Conservation (phyloP, 1,139 yeast genomes). For the Pichia sp. region DNA sequence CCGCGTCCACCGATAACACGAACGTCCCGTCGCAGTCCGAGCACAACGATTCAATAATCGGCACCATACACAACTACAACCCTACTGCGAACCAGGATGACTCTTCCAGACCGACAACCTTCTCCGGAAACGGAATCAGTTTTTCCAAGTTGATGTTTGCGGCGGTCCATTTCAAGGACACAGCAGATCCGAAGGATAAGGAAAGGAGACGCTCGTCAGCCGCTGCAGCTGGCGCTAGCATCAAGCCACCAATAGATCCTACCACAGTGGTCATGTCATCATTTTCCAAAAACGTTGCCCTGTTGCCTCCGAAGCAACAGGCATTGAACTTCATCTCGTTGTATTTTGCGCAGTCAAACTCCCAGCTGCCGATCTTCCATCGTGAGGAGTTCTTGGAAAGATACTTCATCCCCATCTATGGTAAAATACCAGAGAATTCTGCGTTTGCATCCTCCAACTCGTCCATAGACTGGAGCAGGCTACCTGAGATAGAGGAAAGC, state of each 20-base stretch:
- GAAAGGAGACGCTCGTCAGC: conserved; percentile 10
- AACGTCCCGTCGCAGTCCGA: neutral
- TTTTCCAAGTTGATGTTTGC: conserved; percentile 75
- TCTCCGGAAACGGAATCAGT: conserved; percentile 36
- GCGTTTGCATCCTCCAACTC: conserved; percentile 63
- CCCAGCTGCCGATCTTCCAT: conserved; percentile 79
- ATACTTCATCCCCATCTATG: conserved; percentile 76
- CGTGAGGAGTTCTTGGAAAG: conserved; percentile 65
- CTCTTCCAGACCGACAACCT: conserved; percentile 8
- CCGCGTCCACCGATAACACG: neutral
- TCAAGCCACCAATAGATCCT: conserved; percentile 27
- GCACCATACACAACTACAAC: conserved; percentile 4
- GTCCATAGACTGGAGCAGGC: conserved; percentile 37
- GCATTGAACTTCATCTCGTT: conserved; percentile 66
- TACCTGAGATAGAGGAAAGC: conserved; percentile 28
- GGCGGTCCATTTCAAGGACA: conserved; percentile 57
- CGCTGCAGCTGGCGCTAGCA: neutral
- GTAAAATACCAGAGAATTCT: conserved; percentile 50
- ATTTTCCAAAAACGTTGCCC: conserved; percentile 20
- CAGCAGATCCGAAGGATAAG: conserved; percentile 7
- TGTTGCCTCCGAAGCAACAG: conserved; percentile 62
- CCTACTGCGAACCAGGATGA: neutral
- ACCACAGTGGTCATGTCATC: conserved; percentile 21
- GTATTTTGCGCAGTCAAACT: conserved; percentile 73
- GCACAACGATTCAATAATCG: neutral